Evolutionary conservation across 2,329 filamentous ascomycete species (phyloP).

Genomic region (Neobulgaria alba): DNA sequence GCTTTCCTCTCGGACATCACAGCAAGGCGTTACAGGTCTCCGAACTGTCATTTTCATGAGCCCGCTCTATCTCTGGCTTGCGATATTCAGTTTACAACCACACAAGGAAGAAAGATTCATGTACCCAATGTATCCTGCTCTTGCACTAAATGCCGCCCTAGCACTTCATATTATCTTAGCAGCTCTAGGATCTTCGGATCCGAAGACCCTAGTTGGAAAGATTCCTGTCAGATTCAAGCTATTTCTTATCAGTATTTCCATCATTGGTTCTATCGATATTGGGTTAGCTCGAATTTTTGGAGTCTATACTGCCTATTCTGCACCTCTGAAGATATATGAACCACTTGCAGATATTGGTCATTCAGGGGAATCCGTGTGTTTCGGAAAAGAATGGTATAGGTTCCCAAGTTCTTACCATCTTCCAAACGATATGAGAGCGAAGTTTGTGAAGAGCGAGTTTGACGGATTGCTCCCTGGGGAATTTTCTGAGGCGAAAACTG

Average conservation of each 20-base stretch:
- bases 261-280: conserved; percentile 56
- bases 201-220: conserved; percentile 57
- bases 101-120: conserved; percentile 99
- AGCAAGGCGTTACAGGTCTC: conserved; percentile 56
- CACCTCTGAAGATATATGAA: conserved; percentile 64
- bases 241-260: conserved; percentile 45
- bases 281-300: conserved; percentile 67
- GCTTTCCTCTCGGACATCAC: conserved; percentile 48
- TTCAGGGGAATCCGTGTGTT: conserved; percentile 65
- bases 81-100: conserved; percentile 82
- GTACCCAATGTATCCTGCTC: conserved; percentile 90
- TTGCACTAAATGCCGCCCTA: conserved; percentile 82
- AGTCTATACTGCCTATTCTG: conserved; percentile 72
- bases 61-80: conserved; percentile 92
- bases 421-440: conserved; percentile 72
- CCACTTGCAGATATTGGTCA: conserved; percentile 52
- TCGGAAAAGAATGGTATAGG: conserved; percentile 97
- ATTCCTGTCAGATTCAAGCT: conserved; percentile 73
- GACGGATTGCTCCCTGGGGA: conserved; percentile 81
- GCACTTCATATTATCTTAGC: conserved; percentile 72
- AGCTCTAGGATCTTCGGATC: conserved; percentile 62
- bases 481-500: conserved; percentile 65
- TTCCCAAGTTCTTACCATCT: conserved; percentile 92
- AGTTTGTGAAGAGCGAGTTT: conserved; percentile 89
- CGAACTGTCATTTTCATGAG: conserved; percentile 69